These are phyloP conservation scores for Teunomyces aglyptinius DNA, from an alignment of 805 yeast genomes.

Conservation along the genomic window DNA sequence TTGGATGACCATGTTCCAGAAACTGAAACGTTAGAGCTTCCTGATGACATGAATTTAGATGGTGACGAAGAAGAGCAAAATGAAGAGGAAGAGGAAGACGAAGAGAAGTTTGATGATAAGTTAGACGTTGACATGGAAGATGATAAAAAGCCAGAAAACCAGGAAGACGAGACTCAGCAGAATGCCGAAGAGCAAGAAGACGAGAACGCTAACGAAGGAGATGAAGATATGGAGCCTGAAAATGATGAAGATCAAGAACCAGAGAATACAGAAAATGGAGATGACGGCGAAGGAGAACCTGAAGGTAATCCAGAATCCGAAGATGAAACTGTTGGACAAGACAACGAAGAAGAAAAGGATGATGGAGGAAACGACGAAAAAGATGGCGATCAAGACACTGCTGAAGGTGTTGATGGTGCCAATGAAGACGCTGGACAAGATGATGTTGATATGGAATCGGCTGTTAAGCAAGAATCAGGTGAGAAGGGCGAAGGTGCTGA, in stretches of 20 bases:
- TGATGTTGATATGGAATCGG: conserved; percentile 54
- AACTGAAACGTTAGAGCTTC: conserved; percentile 81
- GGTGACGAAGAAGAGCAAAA: conserved; percentile 62
- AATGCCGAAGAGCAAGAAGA: conserved; percentile 20
- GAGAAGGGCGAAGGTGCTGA: conserved; percentile 64
- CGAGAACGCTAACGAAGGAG: conserved; percentile 16
- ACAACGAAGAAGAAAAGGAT: conserved; percentile 14
- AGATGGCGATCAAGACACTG: conserved; percentile 29
- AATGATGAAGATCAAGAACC: conserved; percentile 17
- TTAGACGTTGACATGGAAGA: conserved; percentile 26
- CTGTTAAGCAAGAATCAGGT: conserved; percentile 59
- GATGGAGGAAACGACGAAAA: conserved; percentile 43
- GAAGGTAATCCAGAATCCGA: conserved; percentile 28
- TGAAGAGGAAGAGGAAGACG: conserved; percentile 40
- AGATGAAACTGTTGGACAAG: conserved; percentile 22
- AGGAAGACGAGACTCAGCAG: conserved; percentile 27
- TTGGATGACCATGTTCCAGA: conserved; percentile 77
- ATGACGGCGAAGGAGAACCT: conserved; percentile 19
- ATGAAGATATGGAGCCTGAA: conserved; percentile 14
- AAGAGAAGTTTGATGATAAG: conserved; percentile 26
- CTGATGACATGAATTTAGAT: conserved; percentile 89
- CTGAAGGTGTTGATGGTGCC: conserved; percentile 57
- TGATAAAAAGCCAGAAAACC: conserved; percentile 31
- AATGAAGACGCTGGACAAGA: conserved; percentile 38
- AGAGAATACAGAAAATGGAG: conserved; percentile 23